phyloP scores from a whole-genome alignment of 2,329 filamentous ascomycete genomes.

The Neonectria magnoliae region DNA sequence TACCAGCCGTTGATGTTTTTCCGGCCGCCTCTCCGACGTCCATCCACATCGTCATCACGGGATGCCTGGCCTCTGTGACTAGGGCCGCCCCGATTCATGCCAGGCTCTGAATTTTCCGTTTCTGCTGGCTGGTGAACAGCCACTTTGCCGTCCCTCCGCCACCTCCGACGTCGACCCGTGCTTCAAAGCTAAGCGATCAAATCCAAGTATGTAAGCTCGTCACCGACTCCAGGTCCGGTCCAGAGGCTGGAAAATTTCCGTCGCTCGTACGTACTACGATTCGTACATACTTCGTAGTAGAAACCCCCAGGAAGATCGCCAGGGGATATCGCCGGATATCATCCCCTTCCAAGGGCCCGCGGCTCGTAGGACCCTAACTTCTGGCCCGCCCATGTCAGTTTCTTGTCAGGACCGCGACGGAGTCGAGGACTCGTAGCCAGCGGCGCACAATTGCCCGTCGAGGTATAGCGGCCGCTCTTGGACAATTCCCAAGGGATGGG shows the following conservation, averaged over 20 bases:
- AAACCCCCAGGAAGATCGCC: constrained; percentile 2
- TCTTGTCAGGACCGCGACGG: constrained; percentile 2
- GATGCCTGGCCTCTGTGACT: constrained; percentile 12
- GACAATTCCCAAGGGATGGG: constrained; percentile 39
- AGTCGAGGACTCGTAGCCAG: constrained; percentile 33
- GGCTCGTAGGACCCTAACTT: constrained; percentile 19
- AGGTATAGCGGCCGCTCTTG: constrained; percentile 38
- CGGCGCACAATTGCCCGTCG: constrained; percentile 34
- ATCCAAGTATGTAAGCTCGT: constrained; percentile 19
- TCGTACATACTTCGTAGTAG: no score
- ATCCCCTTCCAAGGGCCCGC: constrained; percentile 1
- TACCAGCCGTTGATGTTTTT: constrained; percentile 32
- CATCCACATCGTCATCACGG: constrained; percentile 24
- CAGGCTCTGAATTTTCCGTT: neutral
- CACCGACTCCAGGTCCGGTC: constrained; percentile 15
- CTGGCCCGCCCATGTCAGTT: constrained; percentile 4
- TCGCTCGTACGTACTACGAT: neutral
- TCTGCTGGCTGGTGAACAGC: neutral
- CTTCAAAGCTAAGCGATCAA: constrained; percentile 20
- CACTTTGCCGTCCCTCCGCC: neutral
- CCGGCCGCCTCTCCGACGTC: constrained; percentile 19
- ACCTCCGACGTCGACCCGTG: constrained; percentile 1
- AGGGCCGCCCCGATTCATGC: constrained; percentile 20
- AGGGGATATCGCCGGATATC: constrained; percentile 4
- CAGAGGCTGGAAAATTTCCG: constrained; percentile 19